These are phyloP conservation scores for Platanthera zijinensis DNA, from an alignment of 106 monocot genomes.

Conservation along the genomic window DNA sequence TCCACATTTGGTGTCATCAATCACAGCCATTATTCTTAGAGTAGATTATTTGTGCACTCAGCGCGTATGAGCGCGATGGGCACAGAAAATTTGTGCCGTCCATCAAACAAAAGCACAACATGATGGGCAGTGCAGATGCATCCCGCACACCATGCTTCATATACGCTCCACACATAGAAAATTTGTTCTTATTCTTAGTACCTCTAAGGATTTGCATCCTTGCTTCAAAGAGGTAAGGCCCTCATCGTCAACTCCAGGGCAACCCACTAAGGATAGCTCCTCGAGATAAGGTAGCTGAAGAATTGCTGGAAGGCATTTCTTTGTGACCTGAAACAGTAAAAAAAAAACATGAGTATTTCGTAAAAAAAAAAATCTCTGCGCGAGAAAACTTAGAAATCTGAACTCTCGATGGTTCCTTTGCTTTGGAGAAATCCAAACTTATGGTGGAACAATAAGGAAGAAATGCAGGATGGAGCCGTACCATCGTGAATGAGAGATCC, in stretches of 20 bases:
- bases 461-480: slow-evolving; percentile 10
- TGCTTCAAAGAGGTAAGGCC: slow-evolving; percentile 30
- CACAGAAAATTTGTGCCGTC: too few relatives aligned
- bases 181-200: slow-evolving; percentile 6
- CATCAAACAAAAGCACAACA: too few relatives aligned
- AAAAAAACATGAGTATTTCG: slow-evolving; percentile 1
- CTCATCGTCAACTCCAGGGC: slow-evolving; percentile 38
- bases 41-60: too few relatives aligned
- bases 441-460: neutral
- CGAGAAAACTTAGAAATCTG: neutral
- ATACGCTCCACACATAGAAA: too few relatives aligned
- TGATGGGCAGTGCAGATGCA: too few relatives aligned
- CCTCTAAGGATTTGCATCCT: slow-evolving; percentile 61
- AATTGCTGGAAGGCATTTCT: slow-evolving; percentile 55
- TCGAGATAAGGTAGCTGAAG: slow-evolving; percentile 43
- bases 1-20: too few relatives aligned
- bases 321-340: slow-evolving; percentile 36
- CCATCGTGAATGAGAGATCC: slow-evolving; percentile 69
- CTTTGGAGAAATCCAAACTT: neutral
- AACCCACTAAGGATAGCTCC: slow-evolving; percentile 48
- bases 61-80: too few relatives aligned
- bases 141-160: too few relatives aligned
- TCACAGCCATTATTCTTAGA: too few relatives aligned
- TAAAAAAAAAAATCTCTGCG: neutral
- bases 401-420: neutral